Base-by-base conservation (phyloP, 768 basidiomycete genomes). In the Lyophyllum semitale region DNA sequence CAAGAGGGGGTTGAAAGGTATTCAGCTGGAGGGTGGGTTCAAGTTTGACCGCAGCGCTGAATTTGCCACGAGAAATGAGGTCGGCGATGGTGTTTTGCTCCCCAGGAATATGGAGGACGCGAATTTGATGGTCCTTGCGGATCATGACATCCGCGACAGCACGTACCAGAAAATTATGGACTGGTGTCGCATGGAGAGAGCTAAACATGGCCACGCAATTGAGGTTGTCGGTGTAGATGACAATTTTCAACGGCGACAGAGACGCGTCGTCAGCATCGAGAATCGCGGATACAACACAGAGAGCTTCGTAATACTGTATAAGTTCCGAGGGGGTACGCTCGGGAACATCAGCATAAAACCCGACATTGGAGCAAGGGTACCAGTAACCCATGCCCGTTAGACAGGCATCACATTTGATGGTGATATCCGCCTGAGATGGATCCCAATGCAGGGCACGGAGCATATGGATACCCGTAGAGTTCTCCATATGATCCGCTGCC, bases 221-320 rank as follows among this genome's bases (percentile, higher is more conserved):
- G 6, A n/a, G 4, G 33, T 55, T 67, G 50, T 70, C 60, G 1
- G 62, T 63, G 52, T 53, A 66, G 22, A 72, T 54, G 4, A 61
- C 40, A 17, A 69, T 23, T 22, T n/a, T 35, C 15, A 25, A 20
- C 0, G 53, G 53, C 7, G 26, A 40, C 2, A 1, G n/a, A 4
- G 26, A 26, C 2, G 11, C 11, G 1, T 18, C 29, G 1, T 23
- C 23, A 0, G 32, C 26, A 15, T 38, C 18, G 0, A 25, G 45
- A 22, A 66, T 29, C 0, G 62, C 59, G 4, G 41, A 60, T 8
- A n/a, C 42, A 8, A 71, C 63, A 15, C 59, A 49, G 0, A 70
- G 40, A 0, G 68, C 66, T 50, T 71, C 66, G 15, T 59, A 58
- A 32, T 50, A 67, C 49, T 68, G 69, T 22, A 71, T 71, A 11